Base-by-base conservation (phyloP, 495 filamentous ascomycete genomes). In the Tuber melanosporum region DNA sequence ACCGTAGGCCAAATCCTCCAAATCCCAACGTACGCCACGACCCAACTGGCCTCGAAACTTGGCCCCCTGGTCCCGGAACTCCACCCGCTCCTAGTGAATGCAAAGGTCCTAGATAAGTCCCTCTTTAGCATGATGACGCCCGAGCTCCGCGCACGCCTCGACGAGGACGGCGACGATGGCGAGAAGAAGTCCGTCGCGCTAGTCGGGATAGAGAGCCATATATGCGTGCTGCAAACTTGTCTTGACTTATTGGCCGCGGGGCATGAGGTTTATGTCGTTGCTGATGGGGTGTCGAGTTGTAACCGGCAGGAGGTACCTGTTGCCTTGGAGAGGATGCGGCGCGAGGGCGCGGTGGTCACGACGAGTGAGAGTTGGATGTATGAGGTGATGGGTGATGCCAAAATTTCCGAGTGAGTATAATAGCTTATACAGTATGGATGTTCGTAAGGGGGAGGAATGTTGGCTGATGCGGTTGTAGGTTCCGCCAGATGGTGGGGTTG, bases 221-320 rank as follows among this genome's bases (percentile, higher is more conserved):
- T 99, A 82, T 99, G 95, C 85, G 90, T 99, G 4, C 93, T 92
- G 77, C 95, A 98, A 86, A 98, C 95, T 39, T 89, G 92, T 44
- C 87, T 98, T 3, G 95, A 98, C 85, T 83, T 97, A 41, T 83
- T 96, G 7, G 85, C 83, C 70, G 87, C 88, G 2, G 93, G 93
- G 0, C 92, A 97, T 84, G 85, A 88, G 70, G 94, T 98, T 12
- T 97, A 97, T 81, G 85, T 98, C 7, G 85, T 98, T 12, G 93
- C 94, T n/a, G 95, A 99, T 85, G 95, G 90, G 9, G 80, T 82
- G 2, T 82, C 80, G 2, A 94, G 91, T 84, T 91, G 92, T 81
- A 95, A 97, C 85, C 84, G 86, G 36, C 90, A 92, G 83, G 95
- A 99, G 86, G 86, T 95, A 45, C 88, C 88, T 1, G 85, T 98